Evolutionary conservation across 1,284 basidiomycete species (phyloP).

Genomic region (Ustilago hordei): DNA sequence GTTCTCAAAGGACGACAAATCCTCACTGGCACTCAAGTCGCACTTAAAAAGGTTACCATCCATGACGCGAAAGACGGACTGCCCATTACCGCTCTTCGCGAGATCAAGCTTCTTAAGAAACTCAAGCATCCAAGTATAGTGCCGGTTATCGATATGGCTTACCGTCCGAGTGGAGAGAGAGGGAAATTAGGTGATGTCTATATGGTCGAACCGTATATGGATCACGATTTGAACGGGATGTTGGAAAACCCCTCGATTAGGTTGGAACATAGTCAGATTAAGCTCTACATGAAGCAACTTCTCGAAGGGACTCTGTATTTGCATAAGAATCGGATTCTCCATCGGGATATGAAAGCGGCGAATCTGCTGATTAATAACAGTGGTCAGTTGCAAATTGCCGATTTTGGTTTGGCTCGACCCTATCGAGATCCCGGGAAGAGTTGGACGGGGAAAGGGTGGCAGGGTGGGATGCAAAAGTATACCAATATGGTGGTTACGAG

Average conservation of each 20-base stretch:
- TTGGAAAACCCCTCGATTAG: conserved; percentile 73
- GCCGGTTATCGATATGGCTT: conserved; percentile 90
- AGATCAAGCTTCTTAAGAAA: conserved; percentile 95
- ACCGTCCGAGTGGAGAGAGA: conserved; percentile 58
- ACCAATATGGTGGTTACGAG: conserved; percentile 99
- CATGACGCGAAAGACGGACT: conserved; percentile 96
- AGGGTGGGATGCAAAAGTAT: conserved; percentile 73
- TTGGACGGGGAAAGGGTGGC: conserved; percentile 60
- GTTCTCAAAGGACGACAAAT: conserved; percentile 69
- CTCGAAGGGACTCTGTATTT: conserved; percentile 94
- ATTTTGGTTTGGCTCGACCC: conserved; percentile 90
- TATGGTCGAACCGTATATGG: conserved; percentile 99
- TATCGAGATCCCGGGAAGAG: conserved; percentile 64
- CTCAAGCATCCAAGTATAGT: conserved; percentile 88
- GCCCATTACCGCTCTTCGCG: conserved; percentile 94
- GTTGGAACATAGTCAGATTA: conserved; percentile 76
- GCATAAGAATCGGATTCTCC: conserved; percentile 95
- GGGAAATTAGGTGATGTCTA: conserved; percentile 77
- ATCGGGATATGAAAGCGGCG: conserved; percentile 98
- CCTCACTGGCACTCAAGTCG: conserved; percentile 77
- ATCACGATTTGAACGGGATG: conserved; percentile 95
- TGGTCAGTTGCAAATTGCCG: conserved; percentile 76
- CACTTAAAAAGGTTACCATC: conserved; percentile 93
- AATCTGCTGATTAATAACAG: conserved; percentile 91
- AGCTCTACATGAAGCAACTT: conserved; percentile 94